phyloP scores from a whole-genome alignment of 257 asterid genomes.

The Cynanchum wilfordii region DNA sequence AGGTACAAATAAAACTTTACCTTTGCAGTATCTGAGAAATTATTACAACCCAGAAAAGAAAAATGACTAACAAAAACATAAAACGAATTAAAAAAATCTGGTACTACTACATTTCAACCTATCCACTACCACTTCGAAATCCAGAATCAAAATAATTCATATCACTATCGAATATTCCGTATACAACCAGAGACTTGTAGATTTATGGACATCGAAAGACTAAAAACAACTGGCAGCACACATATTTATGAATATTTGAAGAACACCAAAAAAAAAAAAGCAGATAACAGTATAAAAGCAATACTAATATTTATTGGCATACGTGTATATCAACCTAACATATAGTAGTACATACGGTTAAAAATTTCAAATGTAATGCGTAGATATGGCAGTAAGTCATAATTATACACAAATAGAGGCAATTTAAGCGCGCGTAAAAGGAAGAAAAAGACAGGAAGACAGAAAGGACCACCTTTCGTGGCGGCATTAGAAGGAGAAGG shows the following conservation, averaged over 20 bases:
- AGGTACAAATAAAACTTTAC: neutral
- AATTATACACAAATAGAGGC: neutral
- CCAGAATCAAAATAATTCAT: constrained; percentile 1
- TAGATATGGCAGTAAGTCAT: neutral
- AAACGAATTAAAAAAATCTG: neutral
- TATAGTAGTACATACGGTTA: neutral
- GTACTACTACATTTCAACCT: neutral
- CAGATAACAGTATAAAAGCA: neutral
- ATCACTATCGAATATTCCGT: neutral
- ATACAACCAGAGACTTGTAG: neutral
- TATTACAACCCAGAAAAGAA: neutral
- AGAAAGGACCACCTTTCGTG: constrained; percentile 17
- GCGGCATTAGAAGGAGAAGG: constrained; percentile 16
- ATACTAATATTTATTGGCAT: neutral
- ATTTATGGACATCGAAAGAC: neutral
- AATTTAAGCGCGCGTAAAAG: neutral
- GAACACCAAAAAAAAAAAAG: neutral
- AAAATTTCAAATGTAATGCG: constrained; percentile 1
- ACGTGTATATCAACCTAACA: neutral
- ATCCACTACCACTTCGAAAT: constrained; percentile 6
- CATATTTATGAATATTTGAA: neutral
- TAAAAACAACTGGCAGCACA: neutral
- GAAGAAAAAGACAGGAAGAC: neutral
- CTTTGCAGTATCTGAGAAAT: neutral
- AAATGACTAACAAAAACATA: neutral